Percentiles rank a stretch among this genome's conserved stretches.
phyloP scores from a whole-genome alignment of 2,329 filamentous ascomycete species.

The Cladorrhinum sp. region DNA sequence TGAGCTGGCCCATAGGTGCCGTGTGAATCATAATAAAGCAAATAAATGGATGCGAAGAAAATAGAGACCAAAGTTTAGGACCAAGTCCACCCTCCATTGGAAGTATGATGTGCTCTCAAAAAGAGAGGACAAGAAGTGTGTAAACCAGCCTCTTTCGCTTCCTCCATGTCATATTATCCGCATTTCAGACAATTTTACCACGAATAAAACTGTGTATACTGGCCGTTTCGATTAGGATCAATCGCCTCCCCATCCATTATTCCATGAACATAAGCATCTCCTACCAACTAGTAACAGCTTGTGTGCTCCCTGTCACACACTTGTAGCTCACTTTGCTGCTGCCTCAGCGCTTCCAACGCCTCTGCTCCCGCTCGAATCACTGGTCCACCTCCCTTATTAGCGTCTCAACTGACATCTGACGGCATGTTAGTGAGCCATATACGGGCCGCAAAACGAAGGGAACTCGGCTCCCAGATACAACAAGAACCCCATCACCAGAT shows the following conservation, averaged over 20 bases:
- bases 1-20: no score
- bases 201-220: neutral
- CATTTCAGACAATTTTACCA: neutral
- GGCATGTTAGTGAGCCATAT: neutral
- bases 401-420: neutral
- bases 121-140: no score
- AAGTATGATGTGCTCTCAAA: no score
- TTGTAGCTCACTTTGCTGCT: neutral
- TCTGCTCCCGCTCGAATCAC: neutral
- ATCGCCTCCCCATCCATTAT: neutral
- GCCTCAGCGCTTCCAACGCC: neutral
- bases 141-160: no score
- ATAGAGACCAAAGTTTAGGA: no score
- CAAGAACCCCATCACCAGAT: neutral
- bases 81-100: no score
- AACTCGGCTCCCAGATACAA: neutral
- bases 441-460: neutral
- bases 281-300: neutral
- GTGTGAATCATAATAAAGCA: no score
- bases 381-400: neutral
- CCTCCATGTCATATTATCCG: neutral
- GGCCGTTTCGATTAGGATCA: neutral
- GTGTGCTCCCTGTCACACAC: neutral
- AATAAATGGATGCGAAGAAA: no score
- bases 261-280: conserved; percentile 4